Percentiles rank a stretch among this genome's conserved stretches.
phyloP scores from a whole-genome alignment of 805 yeast species.

The Lipomyces kockii region DNA sequence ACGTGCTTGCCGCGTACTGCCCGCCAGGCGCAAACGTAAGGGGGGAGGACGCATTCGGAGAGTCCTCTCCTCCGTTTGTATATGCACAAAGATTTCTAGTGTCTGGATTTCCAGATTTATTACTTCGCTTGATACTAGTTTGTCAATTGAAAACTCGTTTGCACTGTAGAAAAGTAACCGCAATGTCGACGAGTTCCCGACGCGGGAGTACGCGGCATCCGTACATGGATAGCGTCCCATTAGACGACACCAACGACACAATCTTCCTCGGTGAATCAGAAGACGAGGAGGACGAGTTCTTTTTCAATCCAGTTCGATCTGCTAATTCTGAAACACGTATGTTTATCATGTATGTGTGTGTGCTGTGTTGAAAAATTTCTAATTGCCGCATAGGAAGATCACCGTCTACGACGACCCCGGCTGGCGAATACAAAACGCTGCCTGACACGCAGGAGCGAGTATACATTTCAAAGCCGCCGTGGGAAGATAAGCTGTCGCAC shows the following conservation, averaged over 20 bases:
- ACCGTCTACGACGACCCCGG: slow-evolving; percentile 2
- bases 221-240: slow-evolving; percentile 31
- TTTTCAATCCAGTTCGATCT: slow-evolving; percentile 17
- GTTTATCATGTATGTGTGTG: background rate
- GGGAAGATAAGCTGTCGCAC: slow-evolving; percentile 2
- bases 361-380: background rate
- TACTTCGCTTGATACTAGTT: background rate
- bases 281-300: slow-evolving; percentile 35
- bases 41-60: background rate
- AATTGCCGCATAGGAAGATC: background rate
- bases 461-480: slow-evolving; percentile 32
- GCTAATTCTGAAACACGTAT: background rate
- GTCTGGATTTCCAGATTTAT: background rate
- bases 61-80: background rate
- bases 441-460: slow-evolving; percentile 30
- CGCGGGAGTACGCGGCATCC: slow-evolving; percentile 25
- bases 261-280: slow-evolving; percentile 33
- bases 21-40: too few relatives aligned
- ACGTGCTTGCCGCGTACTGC: background rate
- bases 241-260: slow-evolving; percentile 36
- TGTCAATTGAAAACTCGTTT: background rate
- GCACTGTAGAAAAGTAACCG: background rate
- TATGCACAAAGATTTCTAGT: background rate
- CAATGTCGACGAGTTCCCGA: slow-evolving; percentile 2
- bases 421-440: slow-evolving; percentile 28